Percentiles rank a stretch among this genome's conserved stretches.
Conservation (phyloP, 306 rosid genomes). For the Quillaja saponaria region DNA sequence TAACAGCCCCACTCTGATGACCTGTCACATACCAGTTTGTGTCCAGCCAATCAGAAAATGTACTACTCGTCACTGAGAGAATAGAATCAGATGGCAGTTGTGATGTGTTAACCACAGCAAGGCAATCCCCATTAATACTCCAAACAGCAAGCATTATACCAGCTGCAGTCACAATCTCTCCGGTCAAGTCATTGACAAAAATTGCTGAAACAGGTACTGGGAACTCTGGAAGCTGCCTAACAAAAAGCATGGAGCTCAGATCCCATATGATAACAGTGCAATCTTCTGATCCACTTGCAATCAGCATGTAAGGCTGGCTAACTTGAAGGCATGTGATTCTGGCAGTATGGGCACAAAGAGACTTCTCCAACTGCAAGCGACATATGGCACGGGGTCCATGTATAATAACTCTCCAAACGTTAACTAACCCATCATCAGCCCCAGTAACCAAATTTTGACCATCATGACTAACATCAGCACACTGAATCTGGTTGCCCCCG, state of each 20-base stretch:
- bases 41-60: constrained; percentile 89
- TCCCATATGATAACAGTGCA: constrained; percentile 96
- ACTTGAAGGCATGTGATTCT: constrained; percentile 89
- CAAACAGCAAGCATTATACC: constrained; percentile 92
- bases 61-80: constrained; percentile 82
- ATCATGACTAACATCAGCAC: constrained; percentile 83
- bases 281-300: constrained; percentile 96
- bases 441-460: constrained; percentile 91
- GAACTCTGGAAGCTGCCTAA: constrained; percentile 95
- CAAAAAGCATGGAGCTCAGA: constrained; percentile 86
- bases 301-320: constrained; percentile 96
- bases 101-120: constrained; percentile 84
- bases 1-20: constrained; percentile 98
- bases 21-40: constrained; percentile 97
- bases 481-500: constrained; percentile 86
- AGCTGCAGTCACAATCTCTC: constrained; percentile 95
- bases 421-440: constrained; percentile 91
- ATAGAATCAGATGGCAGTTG: constrained; percentile 97
- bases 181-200: constrained; percentile 88
- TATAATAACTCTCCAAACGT: constrained; percentile 85
- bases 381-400: constrained; percentile 61
- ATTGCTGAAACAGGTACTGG: constrained; percentile 85
- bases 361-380: constrained; percentile 85
- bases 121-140: constrained; percentile 97
- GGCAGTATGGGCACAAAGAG: constrained; percentile 83